Conservation (phyloP, 371 early-diverging fungal genomes). For the Saksenaea vasiformis region DNA sequence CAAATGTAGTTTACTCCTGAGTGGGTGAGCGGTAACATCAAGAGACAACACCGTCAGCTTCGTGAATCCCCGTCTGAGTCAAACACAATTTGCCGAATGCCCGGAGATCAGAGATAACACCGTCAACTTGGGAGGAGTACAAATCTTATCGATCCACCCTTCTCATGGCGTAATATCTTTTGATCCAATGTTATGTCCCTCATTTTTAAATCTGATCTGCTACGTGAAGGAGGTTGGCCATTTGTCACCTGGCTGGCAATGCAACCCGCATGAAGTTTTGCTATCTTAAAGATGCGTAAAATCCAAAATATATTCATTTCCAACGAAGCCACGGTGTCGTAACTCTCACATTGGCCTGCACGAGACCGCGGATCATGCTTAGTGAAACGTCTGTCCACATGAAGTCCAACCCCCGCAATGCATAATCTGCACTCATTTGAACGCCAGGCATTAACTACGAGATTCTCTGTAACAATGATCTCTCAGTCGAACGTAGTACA, state of each 20-base stretch:
- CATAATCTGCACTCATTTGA: slow-evolving; percentile 38
- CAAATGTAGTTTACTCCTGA: no score
- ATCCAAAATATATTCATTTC: background rate
- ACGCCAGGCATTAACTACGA: no score
- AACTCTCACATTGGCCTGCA: slow-evolving; percentile 49
- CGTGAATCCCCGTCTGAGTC: background rate
- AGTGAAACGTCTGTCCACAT: slow-evolving; percentile 48
- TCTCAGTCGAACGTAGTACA: no score
- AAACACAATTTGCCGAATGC: background rate
- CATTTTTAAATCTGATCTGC: background rate
- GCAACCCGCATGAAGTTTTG: slow-evolving; percentile 37
- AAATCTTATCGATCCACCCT: no score
- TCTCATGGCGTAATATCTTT: no score
- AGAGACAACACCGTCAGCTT: no score
- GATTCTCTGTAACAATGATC: no score
- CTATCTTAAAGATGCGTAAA: slow-evolving; percentile 52
- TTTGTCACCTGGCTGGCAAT: slow-evolving; percentile 33
- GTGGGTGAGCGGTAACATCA: no score
- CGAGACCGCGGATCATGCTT: slow-evolving; percentile 46
- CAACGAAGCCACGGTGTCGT: slow-evolving; percentile 48
- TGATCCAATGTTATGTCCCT: no score
- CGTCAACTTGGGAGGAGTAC: background rate
- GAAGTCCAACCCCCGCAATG: slow-evolving; percentile 60
- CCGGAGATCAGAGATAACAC: background rate
- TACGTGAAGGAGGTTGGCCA: slow-evolving; percentile 9